Conservation (phyloP, 2,329 filamentous ascomycete genomes). For the Ramichloridium luteum region DNA sequence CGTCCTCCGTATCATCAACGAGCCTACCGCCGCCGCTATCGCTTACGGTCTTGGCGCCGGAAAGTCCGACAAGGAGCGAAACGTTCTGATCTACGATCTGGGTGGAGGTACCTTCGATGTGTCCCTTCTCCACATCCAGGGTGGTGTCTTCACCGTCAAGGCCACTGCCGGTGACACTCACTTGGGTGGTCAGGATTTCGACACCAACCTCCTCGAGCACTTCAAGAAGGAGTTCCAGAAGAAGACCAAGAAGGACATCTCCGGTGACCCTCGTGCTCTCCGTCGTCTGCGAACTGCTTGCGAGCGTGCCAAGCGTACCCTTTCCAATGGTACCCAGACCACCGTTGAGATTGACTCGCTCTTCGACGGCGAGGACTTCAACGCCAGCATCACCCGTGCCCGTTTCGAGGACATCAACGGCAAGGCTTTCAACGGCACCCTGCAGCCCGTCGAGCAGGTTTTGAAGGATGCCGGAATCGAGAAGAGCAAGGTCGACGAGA, state of each 20-base stretch:
- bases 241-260: slow-evolving; percentile 69
- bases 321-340: slow-evolving; percentile 94
- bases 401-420: slow-evolving; percentile 98
- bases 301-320: slow-evolving; percentile 98
- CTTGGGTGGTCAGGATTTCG: slow-evolving; percentile 75
- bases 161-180: slow-evolving; percentile 78
- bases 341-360: slow-evolving; percentile 98
- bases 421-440: slow-evolving; percentile 84
- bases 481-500: slow-evolving; percentile 91
- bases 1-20: slow-evolving; percentile 99
- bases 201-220: slow-evolving; percentile 87
- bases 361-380: slow-evolving; percentile 96
- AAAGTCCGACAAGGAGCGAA: slow-evolving; percentile 81
- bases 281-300: slow-evolving; percentile 94
- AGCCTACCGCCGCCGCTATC: slow-evolving; percentile 95
- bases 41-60: slow-evolving; percentile 69
- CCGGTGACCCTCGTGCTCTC: slow-evolving; percentile 77
- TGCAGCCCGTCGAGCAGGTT: slow-evolving; percentile 92
- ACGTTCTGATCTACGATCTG: slow-evolving; percentile 98
- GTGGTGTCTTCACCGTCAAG: slow-evolving; percentile 98
- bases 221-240: slow-evolving; percentile 90
- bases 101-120: slow-evolving; percentile 99
- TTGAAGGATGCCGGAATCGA: slow-evolving; percentile 82
- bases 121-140: slow-evolving; percentile 95
- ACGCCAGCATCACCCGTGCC: slow-evolving; percentile 92